Evolutionary conservation across 2,329 filamentous ascomycete genomes (phyloP), one percentile per base, ranked within the genome.

Genomic region (Colletotrichum euphorbiae): DNA sequence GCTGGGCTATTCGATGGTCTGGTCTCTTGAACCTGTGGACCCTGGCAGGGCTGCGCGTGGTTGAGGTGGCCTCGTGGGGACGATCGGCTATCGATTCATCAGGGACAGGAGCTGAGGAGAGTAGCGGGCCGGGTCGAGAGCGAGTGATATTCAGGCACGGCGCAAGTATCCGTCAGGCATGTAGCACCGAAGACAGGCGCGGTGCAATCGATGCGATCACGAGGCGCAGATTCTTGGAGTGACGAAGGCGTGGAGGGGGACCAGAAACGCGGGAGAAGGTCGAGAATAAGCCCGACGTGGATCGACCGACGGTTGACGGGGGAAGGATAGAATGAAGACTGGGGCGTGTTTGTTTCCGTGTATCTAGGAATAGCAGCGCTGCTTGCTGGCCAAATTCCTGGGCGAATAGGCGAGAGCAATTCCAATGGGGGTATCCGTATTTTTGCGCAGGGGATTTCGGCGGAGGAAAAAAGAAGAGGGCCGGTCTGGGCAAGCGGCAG

Each of bases 31-130:
- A 59, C 46, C 61, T 65, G 66, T 69, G 66, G 66, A 69, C 66
- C 66, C 54, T 55, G 42, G 40, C 66, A 65, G 66, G 66, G 61
- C 66, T 68, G 54, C 28, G 33, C 54, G 61, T 64, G 21, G 42
- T 55, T 65, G 61, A 69, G 66, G 66, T 55, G 54, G 66, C 66
- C 66, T 69, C 66, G 66, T 66, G 54, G 66, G 55, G 66, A 65
- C 17, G 61, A 59, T 69, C 66, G 61, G 61, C 66, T 69, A 69
- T 56, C 54, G 66, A 45, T 69, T 69, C 66, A 69, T 69, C 66
- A 69, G 66, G 66, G 62, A 65, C 66, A 59, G 62, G n/a, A n/a
- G n/a, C n/a, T n/a, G n/a, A n/a, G n/a, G 31, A 50, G 61, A 69
- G 52, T 33, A 38, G 38, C 46, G 46, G 54, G 40, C 52, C 48